Evolutionary conservation across 2,329 filamentous ascomycete species (phyloP).

Genomic region (Basipetospora chlamydospora): DNA sequence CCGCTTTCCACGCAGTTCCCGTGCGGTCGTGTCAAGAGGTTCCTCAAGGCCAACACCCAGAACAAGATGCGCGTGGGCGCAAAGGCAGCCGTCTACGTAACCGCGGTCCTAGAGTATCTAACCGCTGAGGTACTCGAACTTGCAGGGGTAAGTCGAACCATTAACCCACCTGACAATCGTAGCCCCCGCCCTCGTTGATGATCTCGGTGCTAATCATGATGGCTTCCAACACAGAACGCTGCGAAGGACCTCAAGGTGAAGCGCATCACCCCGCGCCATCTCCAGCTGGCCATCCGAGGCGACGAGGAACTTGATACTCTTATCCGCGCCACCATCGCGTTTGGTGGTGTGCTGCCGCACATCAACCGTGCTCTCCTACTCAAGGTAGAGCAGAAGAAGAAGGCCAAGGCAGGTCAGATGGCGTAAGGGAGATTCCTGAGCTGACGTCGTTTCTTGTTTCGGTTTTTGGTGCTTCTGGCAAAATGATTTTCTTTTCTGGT

Average conservation of each 20-base stretch:
- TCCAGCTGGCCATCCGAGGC: conserved; percentile 94
- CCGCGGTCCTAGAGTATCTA: conserved; percentile 93
- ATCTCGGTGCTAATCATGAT: too few relatives aligned
- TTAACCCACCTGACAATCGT: too few relatives aligned
- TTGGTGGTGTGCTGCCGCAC: conserved; percentile 93
- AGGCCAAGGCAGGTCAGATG: conserved; percentile 34
- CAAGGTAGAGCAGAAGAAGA: conserved; percentile 98
- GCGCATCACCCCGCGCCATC: conserved; percentile 94
- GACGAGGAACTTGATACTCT: conserved; percentile 97
- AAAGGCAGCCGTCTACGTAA: conserved; percentile 96
- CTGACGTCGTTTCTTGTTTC: too few relatives aligned
- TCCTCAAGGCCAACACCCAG: conserved; percentile 97
- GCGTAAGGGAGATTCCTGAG: neutral
- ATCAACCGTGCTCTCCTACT: conserved; percentile 95
- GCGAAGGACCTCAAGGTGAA: conserved; percentile 99
- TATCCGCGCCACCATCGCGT: conserved; percentile 94
- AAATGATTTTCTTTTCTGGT: too few relatives aligned
- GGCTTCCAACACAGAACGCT: conserved; percentile 58
- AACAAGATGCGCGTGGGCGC: conserved; percentile 99
- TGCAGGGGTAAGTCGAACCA: conserved; percentile 68
- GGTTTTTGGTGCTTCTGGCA: too few relatives aligned
- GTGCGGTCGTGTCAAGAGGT: conserved; percentile 99
- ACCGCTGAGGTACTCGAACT: conserved; percentile 96
- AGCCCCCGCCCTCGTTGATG: too few relatives aligned
- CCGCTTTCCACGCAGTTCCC: conserved; percentile 54